Base-by-base conservation (phyloP, 176 grass and related monocot species). In the Hyparrhenia diplandra region DNA sequence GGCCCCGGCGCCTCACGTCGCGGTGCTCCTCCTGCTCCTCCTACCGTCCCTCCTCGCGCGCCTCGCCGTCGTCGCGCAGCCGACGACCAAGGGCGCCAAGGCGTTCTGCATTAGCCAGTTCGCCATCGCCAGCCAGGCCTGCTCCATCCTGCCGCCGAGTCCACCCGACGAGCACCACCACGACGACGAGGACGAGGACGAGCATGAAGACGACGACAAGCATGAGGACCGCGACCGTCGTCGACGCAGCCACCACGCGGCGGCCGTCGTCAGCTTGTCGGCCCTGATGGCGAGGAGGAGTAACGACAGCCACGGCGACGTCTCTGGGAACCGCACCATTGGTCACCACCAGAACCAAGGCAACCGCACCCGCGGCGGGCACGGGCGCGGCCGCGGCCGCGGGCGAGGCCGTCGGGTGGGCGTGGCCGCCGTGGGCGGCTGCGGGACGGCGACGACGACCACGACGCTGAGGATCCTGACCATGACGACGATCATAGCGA, bases 71-170 rank as follows among this genome's bases (percentile, higher is more conserved):
- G 43, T 24, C n/a, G 82, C 82, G 24, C 81, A 87, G 73, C 77
- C 35, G 71, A n/a, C n/a, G n/a, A 68, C 46, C 37, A 82, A 84
- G 62, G 64, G 77, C 45, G 88, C 78, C 30, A 85, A 65, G 76
- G 87, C 93, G 0, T 88, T 92, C 88, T 97, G 94, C 89, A 87
- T 91, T 66, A 91, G 84, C 66, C 94, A 97, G 84, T 87, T 97
- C 83, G 79, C 88, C 29, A 78, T 89, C 17, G 94, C 94, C 32
- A 97, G 83, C 84, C 91, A 94, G 65, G 94, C 94, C 9, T 97
- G 94, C 39, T 28, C 87, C 64, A 78, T 94, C 41, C 51, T 97
- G 29, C 87, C 86, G 10, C 90, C 84, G 21, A 86, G 76, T 10
- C 69, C 62, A 0, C 78, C 64, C 27, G 87, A 89, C 51, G 80